phyloP scores from a whole-genome alignment of 2,329 filamentous ascomycete species.

The Colletotrichum destructivum region DNA sequence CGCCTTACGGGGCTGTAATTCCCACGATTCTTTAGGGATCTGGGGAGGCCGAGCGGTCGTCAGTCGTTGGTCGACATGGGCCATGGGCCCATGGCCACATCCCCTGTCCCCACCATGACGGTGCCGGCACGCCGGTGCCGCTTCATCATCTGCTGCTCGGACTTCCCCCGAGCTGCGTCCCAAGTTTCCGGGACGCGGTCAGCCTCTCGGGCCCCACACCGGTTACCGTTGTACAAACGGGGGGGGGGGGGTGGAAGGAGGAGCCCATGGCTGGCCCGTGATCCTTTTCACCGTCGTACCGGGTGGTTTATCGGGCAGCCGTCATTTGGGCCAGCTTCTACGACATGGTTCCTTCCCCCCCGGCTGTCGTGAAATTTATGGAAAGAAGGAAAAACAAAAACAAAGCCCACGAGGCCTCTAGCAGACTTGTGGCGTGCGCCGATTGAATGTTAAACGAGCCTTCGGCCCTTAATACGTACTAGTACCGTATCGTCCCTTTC shows the following conservation, averaged over 20 bases:
- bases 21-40: background rate
- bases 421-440: background rate
- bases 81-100: background rate
- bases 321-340: slow-evolving; percentile 7
- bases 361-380: background rate
- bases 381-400: background rate
- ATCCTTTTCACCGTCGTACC: background rate
- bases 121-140: slow-evolving; percentile 6
- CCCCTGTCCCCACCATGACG: slow-evolving; percentile 6
- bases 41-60: slow-evolving; percentile 5
- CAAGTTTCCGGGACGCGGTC: slow-evolving; percentile 17
- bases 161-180: slow-evolving; percentile 5
- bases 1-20: slow-evolving; percentile 12
- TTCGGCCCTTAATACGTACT: background rate
- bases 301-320: background rate
- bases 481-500: background rate
- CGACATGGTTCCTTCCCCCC: background rate
- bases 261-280: background rate
- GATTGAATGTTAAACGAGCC: slow-evolving; percentile 6
- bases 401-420: background rate
- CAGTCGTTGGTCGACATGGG: background rate
- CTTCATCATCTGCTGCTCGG: slow-evolving; percentile 15
- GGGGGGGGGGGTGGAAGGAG: background rate
- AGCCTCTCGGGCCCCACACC: slow-evolving; percentile 14
- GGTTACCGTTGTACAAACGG: background rate